Evolutionary conservation across 139 green algal genomes (phyloP).

Genomic region (Chlamydomonas asymmetrica): DNA sequence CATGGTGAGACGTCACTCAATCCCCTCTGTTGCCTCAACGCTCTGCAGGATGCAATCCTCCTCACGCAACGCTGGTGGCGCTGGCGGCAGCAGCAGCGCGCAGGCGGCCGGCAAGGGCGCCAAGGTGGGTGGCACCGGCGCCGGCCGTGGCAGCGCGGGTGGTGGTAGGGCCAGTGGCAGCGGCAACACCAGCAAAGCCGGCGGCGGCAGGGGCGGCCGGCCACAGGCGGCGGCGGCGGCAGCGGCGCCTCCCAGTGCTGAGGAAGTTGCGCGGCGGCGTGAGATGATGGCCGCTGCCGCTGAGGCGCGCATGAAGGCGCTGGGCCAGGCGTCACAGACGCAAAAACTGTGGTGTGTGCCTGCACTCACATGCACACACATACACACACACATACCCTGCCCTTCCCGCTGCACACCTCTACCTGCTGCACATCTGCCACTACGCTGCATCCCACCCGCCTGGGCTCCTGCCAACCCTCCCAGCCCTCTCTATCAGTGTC

Average conservation of each 20-base stretch:
- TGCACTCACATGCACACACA: neutral
- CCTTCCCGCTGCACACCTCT: too few relatives aligned
- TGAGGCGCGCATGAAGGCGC: constrained; percentile 70
- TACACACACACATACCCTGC: neutral
- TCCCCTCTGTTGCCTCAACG: too few relatives aligned
- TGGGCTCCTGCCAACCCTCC: neutral
- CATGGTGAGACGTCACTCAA: too few relatives aligned
- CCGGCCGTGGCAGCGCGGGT: constrained; percentile 1
- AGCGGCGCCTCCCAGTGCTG: constrained; percentile 38
- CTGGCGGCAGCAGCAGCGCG: neutral
- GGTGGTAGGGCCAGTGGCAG: too few relatives aligned
- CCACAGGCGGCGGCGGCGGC: constrained; percentile 1
- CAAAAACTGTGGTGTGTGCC: constrained; percentile 56
- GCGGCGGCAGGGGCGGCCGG: neutral
- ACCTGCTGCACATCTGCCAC: too few relatives aligned
- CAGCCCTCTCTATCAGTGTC: neutral
- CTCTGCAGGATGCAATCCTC: neutral
- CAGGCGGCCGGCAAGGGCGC: neutral
- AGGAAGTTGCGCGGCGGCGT: constrained; percentile 47
- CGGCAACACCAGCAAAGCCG: constrained; percentile 3
- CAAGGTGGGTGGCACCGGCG: constrained; percentile 30
- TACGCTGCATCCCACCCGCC: too few relatives aligned
- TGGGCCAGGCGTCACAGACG: constrained; percentile 42
- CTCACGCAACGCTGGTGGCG: neutral
- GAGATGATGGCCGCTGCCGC: constrained; percentile 76